Conservation (phyloP, 2,329 filamentous ascomycete genomes). For the Chaetomiaceae sp. region DNA sequence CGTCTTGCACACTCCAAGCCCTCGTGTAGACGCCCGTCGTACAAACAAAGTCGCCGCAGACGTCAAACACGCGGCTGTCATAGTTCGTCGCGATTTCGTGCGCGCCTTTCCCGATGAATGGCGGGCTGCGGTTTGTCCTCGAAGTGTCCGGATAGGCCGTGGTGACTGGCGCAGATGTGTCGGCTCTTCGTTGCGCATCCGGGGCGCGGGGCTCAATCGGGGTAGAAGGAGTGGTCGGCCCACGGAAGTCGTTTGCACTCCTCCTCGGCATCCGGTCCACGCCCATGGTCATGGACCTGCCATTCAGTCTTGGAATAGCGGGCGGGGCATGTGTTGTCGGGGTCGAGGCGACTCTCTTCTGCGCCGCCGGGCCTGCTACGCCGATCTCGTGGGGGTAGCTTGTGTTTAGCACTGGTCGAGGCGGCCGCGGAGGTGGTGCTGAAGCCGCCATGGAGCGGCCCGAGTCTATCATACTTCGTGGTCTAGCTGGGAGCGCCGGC, state of each 20-base stretch:
- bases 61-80: constrained; percentile 79
- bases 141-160: constrained; percentile 79
- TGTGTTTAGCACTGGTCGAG: constrained; percentile 33
- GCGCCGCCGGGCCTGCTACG: constrained; percentile 27
- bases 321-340: constrained; percentile 42
- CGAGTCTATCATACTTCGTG: constrained; percentile 35
- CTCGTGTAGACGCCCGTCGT: constrained; percentile 82
- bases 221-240: constrained; percentile 19
- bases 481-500: constrained; percentile 48
- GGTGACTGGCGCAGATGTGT: constrained; percentile 29
- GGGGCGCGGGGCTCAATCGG: constrained; percentile 17
- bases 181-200: constrained; percentile 39
- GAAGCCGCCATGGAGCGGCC: constrained; percentile 28
- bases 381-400: constrained; percentile 25
- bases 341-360: constrained; percentile 44
- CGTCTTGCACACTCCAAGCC: constrained; percentile 81
- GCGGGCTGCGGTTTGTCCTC: constrained; percentile 77
- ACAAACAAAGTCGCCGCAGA: constrained; percentile 83
- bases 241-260: constrained; percentile 36
- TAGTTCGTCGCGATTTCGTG: constrained; percentile 78
- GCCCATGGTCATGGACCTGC: constrained; percentile 47
- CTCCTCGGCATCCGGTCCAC: constrained; percentile 39
- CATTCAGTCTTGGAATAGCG: constrained; percentile 40
- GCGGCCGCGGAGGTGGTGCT: constrained; percentile 41
- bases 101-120: constrained; percentile 66